A percentile compares a stretch with the other conserved stretches of the same genome.
These are phyloP conservation scores for Brassica incana DNA, from an alignment of 345 rosid genomes.

Conservation along the genomic window DNA sequence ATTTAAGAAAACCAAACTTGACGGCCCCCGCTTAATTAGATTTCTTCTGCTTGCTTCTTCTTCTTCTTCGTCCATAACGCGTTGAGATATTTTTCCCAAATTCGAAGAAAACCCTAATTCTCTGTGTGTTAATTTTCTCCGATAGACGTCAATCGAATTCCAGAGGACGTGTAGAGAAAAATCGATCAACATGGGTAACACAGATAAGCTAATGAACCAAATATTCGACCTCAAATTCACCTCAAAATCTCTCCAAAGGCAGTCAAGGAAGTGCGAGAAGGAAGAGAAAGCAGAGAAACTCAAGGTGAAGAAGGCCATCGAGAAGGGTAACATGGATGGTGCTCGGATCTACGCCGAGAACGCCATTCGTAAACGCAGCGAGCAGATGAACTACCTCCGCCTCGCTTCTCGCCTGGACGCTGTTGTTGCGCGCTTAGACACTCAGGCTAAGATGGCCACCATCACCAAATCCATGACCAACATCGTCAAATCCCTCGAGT, in stretches of 20 bases:
- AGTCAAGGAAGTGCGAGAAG: slow-evolving; percentile 95
- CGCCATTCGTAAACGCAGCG: slow-evolving; percentile 89
- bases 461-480: slow-evolving; percentile 84
- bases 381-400: slow-evolving; percentile 97
- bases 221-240: slow-evolving; percentile 96
- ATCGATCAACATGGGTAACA: slow-evolving; percentile 64
- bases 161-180: background rate
- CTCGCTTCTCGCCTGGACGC: slow-evolving; percentile 94
- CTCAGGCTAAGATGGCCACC: slow-evolving; percentile 94
- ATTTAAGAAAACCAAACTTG: slow-evolving; percentile 17
- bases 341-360: slow-evolving; percentile 98
- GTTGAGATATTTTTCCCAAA: slow-evolving; percentile 25
- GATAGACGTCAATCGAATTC: background rate
- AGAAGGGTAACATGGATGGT: slow-evolving; percentile 99
- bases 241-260: slow-evolving; percentile 87
- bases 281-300: slow-evolving; percentile 93
- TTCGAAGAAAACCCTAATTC: slow-evolving; percentile 20
- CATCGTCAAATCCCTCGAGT: slow-evolving; percentile 95
- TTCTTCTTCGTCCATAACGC: slow-evolving; percentile 16
- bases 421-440: slow-evolving; percentile 89
- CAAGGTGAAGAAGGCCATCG: slow-evolving; percentile 96
- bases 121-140: background rate
- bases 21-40: background rate
- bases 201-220: slow-evolving; percentile 90
- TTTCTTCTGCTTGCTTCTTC: background rate